Conservation (phyloP, 805 yeast species). For the Zygosaccharomyces gambellarensis region DNA sequence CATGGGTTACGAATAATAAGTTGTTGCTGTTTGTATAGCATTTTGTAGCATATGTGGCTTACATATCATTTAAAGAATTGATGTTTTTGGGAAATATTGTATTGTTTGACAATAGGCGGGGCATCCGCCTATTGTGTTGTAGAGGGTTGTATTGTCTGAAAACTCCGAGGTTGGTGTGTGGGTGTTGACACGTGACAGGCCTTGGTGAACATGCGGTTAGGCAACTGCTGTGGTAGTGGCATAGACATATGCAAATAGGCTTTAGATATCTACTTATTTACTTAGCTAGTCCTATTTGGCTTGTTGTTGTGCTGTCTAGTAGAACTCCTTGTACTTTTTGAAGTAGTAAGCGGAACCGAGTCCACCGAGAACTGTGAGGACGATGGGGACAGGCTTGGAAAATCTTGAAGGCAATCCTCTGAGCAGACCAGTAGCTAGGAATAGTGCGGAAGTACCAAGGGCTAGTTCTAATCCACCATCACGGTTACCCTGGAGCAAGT, state of each 20-base stretch:
- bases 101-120: not conserved
- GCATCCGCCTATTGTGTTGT: too few relatives aligned
- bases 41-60: not conserved
- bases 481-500: constrained; percentile 63
- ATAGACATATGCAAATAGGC: too few relatives aligned
- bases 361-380: constrained; percentile 58
- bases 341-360: constrained; percentile 63
- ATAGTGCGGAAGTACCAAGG: constrained; percentile 59
- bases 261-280: too few relatives aligned
- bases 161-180: too few relatives aligned
- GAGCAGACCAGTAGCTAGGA: constrained; percentile 67
- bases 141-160: too few relatives aligned
- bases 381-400: constrained; percentile 71
- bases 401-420: constrained; percentile 58
- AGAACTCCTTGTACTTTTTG: constrained; percentile 71
- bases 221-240: too few relatives aligned
- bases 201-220: too few relatives aligned
- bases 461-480: constrained; percentile 82
- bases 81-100: not conserved
- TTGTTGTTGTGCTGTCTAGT: constrained; percentile 23
- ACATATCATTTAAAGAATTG: not conserved
- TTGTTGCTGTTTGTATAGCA: not conserved
- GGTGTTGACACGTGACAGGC: too few relatives aligned
- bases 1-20: not conserved
- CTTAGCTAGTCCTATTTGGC: too few relatives aligned